A percentile compares a stretch with the other conserved stretches of the same genome.
These are phyloP conservation scores for Haplosporangium sp. DNA, from an alignment of 371 early-diverging fungal species.

Conservation along the genomic window DNA sequence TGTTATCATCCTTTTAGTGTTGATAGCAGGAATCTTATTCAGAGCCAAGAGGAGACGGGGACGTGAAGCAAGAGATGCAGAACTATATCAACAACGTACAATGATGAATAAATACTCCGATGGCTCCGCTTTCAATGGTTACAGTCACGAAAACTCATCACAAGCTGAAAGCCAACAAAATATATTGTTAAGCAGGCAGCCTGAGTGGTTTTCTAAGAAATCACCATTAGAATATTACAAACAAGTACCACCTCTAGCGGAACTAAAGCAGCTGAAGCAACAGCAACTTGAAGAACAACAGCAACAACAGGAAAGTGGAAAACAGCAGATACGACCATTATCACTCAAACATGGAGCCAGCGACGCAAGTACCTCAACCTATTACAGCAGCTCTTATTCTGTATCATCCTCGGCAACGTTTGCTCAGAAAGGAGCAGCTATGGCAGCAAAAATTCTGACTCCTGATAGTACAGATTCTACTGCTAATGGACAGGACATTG, in stretches of 20 bases:
- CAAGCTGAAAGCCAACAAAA: background rate
- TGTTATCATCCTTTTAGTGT: slow-evolving; percentile 10
- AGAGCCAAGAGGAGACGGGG: slow-evolving; percentile 20
- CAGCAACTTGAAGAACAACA: slow-evolving; percentile 11
- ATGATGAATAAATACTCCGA: slow-evolving; percentile 35
- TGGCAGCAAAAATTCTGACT: slow-evolving; percentile 17
- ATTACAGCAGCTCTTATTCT: background rate
- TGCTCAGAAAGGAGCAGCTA: slow-evolving; percentile 11
- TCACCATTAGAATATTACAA: slow-evolving; percentile 42
- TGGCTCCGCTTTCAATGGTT: slow-evolving; percentile 9
- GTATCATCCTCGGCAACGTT: slow-evolving; percentile 7
- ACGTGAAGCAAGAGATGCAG: slow-evolving; percentile 21
- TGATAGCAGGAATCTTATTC: slow-evolving; percentile 24
- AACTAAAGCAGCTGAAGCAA: slow-evolving; percentile 16
- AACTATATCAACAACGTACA: slow-evolving; percentile 23
- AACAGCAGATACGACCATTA: slow-evolving; percentile 7
- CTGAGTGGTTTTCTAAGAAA: slow-evolving; percentile 34
- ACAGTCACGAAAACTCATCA: background rate
- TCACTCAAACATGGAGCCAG: slow-evolving; percentile 19
- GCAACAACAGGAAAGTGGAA: slow-evolving; percentile 3
- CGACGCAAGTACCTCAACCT: slow-evolving; percentile 1
- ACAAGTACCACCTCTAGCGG: slow-evolving; percentile 26
- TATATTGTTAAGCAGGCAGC: slow-evolving; percentile 8
- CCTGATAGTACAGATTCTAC: background rate
- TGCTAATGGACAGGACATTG: slow-evolving; percentile 9